Base-by-base conservation (phyloP, 2,329 filamentous ascomycete species). In the Thielaviopsis punctulata region DNA sequence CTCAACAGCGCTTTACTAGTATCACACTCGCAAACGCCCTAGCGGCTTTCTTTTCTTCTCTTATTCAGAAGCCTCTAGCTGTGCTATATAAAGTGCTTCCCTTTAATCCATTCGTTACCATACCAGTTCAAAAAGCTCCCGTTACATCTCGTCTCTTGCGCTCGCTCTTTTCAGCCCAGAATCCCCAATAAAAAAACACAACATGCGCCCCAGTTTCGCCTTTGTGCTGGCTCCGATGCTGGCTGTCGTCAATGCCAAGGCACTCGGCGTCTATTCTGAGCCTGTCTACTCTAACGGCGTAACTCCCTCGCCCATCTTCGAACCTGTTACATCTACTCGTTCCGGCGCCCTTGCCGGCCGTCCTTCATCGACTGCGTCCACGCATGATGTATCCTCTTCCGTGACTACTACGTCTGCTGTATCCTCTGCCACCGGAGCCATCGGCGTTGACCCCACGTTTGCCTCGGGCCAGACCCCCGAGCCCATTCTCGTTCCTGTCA, bases 221-320 rank as follows among this genome's bases (percentile, higher is more conserved):
- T 33, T 55, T 39, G 25, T 50, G 15, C 36, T 55, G 49, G 41
- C 49, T 22, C 22, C 48, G 9, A 30, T 50, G 24, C 45, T 49
- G 33, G 52, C 45, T 27, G 45, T 48, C 41, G 48, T 36, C 23
- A 24, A 36, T 24, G 52, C 52, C 22, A 23, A 41, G 45, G 23
- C 24, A 36, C 22, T 52, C 27, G 18, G 45, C 10, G 45, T 22
- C 27, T 51, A 48, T 25, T 45, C 45, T 7, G 53, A 55, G 22
- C 53, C 53, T 9, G 25, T 48, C 22, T 55, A 52, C 18, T 39
- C 25, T 3, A 19, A 23, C 7, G 53, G 53, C 9, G 53, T 44
- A 9, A 55, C 53, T 22, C 53, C 53, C n/a, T 49, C 25, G 3
- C 53, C 53, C 44, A 52, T 55, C 53, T 55, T 55, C 22, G 53